These are phyloP conservation scores for Colletotrichum viniferum DNA, from an alignment of 2,329 filamentous ascomycete species.

Conservation along the genomic window DNA sequence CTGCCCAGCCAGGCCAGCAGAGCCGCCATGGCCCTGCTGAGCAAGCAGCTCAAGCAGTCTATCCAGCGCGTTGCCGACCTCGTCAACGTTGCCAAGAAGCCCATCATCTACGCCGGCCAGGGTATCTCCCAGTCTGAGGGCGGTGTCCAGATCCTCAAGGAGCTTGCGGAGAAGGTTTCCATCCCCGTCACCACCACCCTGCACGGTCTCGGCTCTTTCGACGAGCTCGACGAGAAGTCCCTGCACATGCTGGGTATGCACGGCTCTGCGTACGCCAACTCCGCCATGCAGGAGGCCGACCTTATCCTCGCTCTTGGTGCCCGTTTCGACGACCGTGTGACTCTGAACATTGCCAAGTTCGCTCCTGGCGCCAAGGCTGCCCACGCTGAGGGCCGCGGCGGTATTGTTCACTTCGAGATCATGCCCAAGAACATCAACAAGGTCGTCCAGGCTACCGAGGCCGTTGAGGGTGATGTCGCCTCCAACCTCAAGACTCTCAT, in stretches of 20 bases:
- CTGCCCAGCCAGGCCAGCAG: constrained; percentile 87
- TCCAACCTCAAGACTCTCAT: constrained; percentile 78
- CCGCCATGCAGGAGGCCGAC: constrained; percentile 97
- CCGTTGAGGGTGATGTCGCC: constrained; percentile 90
- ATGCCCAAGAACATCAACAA: constrained; percentile 99
- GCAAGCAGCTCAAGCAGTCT: constrained; percentile 74
- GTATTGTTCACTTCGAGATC: constrained; percentile 97
- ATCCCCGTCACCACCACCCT: constrained; percentile 97
- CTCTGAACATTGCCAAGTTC: constrained; percentile 80
- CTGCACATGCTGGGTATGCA: constrained; percentile 99
- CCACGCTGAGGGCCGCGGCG: constrained; percentile 82
- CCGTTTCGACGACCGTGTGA: constrained; percentile 96
- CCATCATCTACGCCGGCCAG: constrained; percentile 92
- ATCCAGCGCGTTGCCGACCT: constrained; percentile 80
- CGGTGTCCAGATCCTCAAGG: constrained; percentile 79
- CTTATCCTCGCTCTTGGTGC: constrained; percentile 93
- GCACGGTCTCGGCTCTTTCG: constrained; percentile 88
- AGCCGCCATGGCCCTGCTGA: constrained; percentile 75
- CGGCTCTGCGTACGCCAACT: constrained; percentile 95
- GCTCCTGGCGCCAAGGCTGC: constrained; percentile 87
- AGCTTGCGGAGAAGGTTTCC: constrained; percentile 86
- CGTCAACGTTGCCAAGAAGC: constrained; percentile 90
- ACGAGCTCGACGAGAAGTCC: constrained; percentile 92
- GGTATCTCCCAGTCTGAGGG: constrained; percentile 82
- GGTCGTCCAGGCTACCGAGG: constrained; percentile 94